Evolutionary conservation across 805 yeast genomes (phyloP), one percentile per base, ranked within the genome.

Genomic region (Candida morakotiae): DNA sequence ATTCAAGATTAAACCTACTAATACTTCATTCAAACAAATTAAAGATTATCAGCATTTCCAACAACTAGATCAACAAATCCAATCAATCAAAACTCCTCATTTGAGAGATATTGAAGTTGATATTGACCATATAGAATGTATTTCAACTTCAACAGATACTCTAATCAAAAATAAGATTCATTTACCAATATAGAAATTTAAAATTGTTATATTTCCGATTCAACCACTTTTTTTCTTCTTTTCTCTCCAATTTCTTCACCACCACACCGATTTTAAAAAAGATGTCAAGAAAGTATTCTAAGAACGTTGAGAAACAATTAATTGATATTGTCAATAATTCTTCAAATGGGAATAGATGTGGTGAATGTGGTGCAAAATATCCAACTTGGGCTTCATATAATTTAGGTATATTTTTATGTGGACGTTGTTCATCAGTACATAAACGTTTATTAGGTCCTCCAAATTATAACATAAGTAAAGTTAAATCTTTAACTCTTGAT

Each of bases 371-470:
- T 2, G 62, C 77, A 4, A 53, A 73, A 3, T 80, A 73, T 56
- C 93, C 95, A 7, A 85, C 83, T 48, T 67, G 71, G 71, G 72
- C 71, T 2, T 63, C 69, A 26, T 58, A 51, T 39, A 64, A 55
- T 43, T 42, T 85, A 29, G 95, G 94, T 19, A 62, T 85, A 4
- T 79, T 87, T 41, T 64, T 87, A 13, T 87, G 95, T 64, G 93
- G 93, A 11, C 66, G 93, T 46, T 87, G 95, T 69, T 91, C 94
- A 7, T 77, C 86, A 3, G 70, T 80, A 23, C 95, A 87, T 58
- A 67, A 87, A 42, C 73, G 74, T 39, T 64, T 85, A 29, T 52
- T 67, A 16, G 63, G 62, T 0, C 85, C 87, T 0, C 48, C 68
- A 2, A 78, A 77, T 28, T 33, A 40, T 16, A 50, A 48, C 20